Percentiles rank a stretch among this genome's conserved stretches.
phyloP scores from a whole-genome alignment of 1,284 basidiomycete species.

The Ceratobasidium sp. region DNA sequence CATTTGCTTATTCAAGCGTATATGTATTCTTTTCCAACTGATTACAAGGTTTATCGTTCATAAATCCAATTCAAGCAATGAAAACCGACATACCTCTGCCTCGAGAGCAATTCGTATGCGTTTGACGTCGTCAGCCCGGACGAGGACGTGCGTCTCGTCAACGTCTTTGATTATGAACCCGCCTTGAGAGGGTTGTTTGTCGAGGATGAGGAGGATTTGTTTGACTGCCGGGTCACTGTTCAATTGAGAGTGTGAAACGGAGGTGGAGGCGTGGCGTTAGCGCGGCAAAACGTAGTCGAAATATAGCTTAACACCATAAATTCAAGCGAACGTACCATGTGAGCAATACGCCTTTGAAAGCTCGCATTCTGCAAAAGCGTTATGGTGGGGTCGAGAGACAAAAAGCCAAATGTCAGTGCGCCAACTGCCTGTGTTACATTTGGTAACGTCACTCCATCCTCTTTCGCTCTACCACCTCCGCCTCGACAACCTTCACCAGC shows the following conservation, averaged over 20 bases:
- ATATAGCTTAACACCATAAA: neutral
- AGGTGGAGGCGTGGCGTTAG: conserved; percentile 15
- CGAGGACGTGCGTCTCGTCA: conserved; percentile 86
- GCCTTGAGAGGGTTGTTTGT: conserved; percentile 68
- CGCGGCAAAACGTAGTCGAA: conserved; percentile 16
- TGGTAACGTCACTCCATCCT: neutral
- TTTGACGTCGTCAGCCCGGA: conserved; percentile 85
- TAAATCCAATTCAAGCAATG: neutral
- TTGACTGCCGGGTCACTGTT: conserved; percentile 89
- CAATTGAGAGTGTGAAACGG: neutral
- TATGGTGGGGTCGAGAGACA: conserved; percentile 21
- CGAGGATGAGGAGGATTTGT: conserved; percentile 86
- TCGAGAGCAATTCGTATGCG: conserved; percentile 79
- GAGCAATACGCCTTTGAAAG: conserved; percentile 79
- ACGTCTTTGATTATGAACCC: conserved; percentile 88
- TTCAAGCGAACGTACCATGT: conserved; percentile 69
- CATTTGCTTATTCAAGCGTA: conserved; percentile 49
- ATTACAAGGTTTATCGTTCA: neutral
- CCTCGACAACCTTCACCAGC: neutral
- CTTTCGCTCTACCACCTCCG: neutral
- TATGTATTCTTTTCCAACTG: conserved; percentile 54
- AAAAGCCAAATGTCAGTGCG: neutral
- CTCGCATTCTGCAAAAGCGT: conserved; percentile 63
- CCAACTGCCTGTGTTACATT: neutral
- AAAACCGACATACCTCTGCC: conserved; percentile 70